Percentiles rank a stretch among this genome's conserved stretches.
Evolutionary conservation across 2,329 filamentous ascomycete genomes (phyloP).

Genomic region (Botrytis galanthina): DNA sequence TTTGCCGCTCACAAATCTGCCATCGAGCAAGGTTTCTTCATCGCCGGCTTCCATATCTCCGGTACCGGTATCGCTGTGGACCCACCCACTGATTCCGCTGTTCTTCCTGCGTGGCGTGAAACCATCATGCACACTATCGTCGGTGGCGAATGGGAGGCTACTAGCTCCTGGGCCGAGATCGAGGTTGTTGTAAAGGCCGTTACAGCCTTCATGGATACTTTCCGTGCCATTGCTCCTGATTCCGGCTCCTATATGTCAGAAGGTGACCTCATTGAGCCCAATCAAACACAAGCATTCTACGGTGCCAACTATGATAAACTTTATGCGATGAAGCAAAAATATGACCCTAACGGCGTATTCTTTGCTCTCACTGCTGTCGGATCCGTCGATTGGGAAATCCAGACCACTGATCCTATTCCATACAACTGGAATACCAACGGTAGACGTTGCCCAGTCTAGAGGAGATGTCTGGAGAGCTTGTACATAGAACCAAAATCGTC

Average conservation of each 20-base stretch:
- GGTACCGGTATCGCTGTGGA: constrained; percentile 10
- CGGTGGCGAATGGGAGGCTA: constrained; percentile 4
- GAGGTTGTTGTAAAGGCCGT: constrained; percentile 42
- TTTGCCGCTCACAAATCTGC: constrained; percentile 38
- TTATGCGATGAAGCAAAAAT: constrained; percentile 29
- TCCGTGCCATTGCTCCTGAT: constrained; percentile 22
- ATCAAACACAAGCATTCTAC: constrained; percentile 40
- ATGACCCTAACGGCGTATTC: constrained; percentile 27
- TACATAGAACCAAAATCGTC: neutral
- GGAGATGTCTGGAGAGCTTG: neutral
- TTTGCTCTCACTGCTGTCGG: constrained; percentile 27
- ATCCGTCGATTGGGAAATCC: constrained; percentile 41
- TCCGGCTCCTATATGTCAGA: constrained; percentile 21
- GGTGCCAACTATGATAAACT: constrained; percentile 35
- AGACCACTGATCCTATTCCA: constrained; percentile 21
- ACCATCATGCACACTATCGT: constrained; percentile 27
- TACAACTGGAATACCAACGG: constrained; percentile 19
- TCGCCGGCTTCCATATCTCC: constrained; percentile 36
- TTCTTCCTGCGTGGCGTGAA: constrained; percentile 39
- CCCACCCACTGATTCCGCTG: constrained; percentile 35
- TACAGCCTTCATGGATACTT: constrained; percentile 27
- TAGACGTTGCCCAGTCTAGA: constrained; percentile 6
- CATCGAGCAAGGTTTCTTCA: constrained; percentile 39
- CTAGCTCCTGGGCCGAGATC: constrained; percentile 47
- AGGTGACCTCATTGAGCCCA: constrained; percentile 20